These are phyloP conservation scores for Rhizopogon vinicolor DNA, from an alignment of 768 basidiomycete species.

Conservation along the genomic window DNA sequence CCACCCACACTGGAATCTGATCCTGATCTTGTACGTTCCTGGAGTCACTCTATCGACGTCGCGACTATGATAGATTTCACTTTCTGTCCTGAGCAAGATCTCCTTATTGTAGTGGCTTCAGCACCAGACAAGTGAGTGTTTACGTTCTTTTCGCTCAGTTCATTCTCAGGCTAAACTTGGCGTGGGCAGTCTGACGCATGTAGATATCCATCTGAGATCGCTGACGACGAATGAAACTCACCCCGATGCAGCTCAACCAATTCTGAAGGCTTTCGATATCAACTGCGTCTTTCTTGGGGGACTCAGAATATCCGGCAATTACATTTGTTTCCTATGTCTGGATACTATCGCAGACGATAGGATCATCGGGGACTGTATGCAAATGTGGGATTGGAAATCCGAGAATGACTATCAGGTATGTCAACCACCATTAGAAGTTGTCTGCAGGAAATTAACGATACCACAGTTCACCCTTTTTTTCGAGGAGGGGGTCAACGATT, in stretches of 20 bases:
- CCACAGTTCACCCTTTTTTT: slow-evolving; percentile 38
- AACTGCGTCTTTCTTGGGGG: slow-evolving; percentile 26
- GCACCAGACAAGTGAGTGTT: slow-evolving; percentile 36
- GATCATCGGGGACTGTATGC: slow-evolving; percentile 30
- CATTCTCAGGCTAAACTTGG: background rate
- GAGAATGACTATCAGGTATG: slow-evolving; percentile 33
- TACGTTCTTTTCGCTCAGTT: background rate
- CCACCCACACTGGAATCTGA: background rate
- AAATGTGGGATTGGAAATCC: slow-evolving; percentile 48
- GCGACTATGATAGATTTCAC: slow-evolving; percentile 49
- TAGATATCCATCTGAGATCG: slow-evolving; percentile 44
- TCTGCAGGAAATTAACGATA: background rate
- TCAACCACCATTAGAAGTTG: slow-evolving; percentile 5
- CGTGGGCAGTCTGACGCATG: slow-evolving; percentile 30
- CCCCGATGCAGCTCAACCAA: slow-evolving; percentile 36
- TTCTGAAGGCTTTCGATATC: slow-evolving; percentile 13
- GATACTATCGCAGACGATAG: slow-evolving; percentile 23
- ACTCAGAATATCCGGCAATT: slow-evolving; percentile 41
- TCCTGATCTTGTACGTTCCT: slow-evolving; percentile 8
- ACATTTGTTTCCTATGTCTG: slow-evolving; percentile 47
- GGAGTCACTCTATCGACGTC: slow-evolving; percentile 41
- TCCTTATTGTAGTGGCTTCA: slow-evolving; percentile 47
- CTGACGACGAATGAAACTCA: slow-evolving; percentile 49
- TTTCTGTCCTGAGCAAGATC: slow-evolving; percentile 52
- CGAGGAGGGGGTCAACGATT: slow-evolving; percentile 45